Evolutionary conservation across 2,329 filamentous ascomycete species (phyloP).

Genomic region (Beauveria sp.): DNA sequence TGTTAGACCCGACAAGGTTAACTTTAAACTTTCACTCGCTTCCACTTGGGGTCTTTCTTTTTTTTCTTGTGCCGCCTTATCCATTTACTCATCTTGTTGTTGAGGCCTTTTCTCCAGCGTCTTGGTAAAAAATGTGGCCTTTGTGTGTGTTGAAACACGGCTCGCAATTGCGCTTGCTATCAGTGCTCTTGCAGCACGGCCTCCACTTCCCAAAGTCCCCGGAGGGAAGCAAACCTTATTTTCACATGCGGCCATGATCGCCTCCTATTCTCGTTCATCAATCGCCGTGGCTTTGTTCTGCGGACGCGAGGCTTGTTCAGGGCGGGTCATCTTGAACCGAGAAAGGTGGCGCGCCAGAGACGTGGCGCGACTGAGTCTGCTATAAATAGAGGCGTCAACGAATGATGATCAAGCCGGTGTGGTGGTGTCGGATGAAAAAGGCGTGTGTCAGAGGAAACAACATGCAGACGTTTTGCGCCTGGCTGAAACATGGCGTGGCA

Average conservation of each 20-base stretch:
- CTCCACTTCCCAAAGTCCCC: background rate
- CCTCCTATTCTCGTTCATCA: background rate
- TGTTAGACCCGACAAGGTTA: background rate
- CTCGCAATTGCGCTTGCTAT: conserved; percentile 3
- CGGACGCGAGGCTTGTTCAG: too few species aligned
- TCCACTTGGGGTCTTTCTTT: background rate
- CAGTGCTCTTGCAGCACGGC: background rate
- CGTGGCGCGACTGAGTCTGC: too few species aligned
- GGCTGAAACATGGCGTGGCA: too few species aligned
- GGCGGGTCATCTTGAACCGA: too few species aligned
- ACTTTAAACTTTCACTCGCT: conserved; percentile 6
- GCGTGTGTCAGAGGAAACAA: too few species aligned
- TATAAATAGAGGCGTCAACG: too few species aligned
- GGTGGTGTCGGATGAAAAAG: too few species aligned
- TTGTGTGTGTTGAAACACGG: conserved; percentile 2
- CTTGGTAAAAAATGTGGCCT: background rate
- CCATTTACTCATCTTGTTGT: background rate
- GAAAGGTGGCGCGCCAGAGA: too few species aligned
- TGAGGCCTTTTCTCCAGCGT: background rate
- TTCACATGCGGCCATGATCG: background rate
- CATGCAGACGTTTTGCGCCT: too few species aligned
- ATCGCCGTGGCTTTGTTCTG: background rate
- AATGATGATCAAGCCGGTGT: too few species aligned
- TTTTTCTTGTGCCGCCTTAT: background rate
- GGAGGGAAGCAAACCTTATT: background rate